Conservation (phyloP, 176 grass and related monocot genomes). For the Rhipidocladum racemiflorum region DNA sequence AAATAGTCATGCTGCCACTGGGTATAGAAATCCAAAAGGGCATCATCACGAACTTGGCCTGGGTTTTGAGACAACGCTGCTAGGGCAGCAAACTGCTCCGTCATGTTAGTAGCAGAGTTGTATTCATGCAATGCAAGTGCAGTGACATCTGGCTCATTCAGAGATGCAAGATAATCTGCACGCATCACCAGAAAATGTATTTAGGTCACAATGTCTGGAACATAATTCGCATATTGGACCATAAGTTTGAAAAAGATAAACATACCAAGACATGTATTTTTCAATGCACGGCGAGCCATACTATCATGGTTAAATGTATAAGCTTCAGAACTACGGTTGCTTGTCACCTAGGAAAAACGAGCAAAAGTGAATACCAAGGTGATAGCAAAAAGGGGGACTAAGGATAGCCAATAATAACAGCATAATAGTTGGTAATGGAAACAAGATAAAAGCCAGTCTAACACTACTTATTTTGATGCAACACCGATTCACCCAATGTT, state of each 20-base stretch:
- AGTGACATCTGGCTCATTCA: conserved; percentile 68
- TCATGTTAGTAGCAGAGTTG: conserved; percentile 92
- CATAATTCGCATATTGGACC: neutral
- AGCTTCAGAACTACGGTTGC: conserved; percentile 65
- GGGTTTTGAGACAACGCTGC: conserved; percentile 92
- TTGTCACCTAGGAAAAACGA: conserved; percentile 50
- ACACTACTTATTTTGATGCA: neutral
- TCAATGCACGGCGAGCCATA: conserved; percentile 76
- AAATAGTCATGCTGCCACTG: conserved; percentile 91
- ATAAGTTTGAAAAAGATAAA: conserved; percentile 2
- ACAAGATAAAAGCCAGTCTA: neutral
- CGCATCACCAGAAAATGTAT: conserved; percentile 33
- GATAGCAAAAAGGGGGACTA: neutral
- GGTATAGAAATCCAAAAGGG: conserved; percentile 84
- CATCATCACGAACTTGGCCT: conserved; percentile 77
- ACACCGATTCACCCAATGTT: neutral
- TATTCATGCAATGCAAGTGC: conserved; percentile 81
- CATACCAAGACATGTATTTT: conserved; percentile 88
- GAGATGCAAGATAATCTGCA: conserved; percentile 80
- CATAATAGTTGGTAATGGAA: neutral
- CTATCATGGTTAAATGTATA: conserved; percentile 83
- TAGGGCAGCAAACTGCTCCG: conserved; percentile 94
- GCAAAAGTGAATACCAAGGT: neutral
- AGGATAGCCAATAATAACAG: conserved; percentile 8
- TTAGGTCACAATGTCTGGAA: conserved; percentile 19